Evolutionary conservation across 352 stramenopile genomes (phyloP).

Genomic region (Phytophthora agathidicida): DNA sequence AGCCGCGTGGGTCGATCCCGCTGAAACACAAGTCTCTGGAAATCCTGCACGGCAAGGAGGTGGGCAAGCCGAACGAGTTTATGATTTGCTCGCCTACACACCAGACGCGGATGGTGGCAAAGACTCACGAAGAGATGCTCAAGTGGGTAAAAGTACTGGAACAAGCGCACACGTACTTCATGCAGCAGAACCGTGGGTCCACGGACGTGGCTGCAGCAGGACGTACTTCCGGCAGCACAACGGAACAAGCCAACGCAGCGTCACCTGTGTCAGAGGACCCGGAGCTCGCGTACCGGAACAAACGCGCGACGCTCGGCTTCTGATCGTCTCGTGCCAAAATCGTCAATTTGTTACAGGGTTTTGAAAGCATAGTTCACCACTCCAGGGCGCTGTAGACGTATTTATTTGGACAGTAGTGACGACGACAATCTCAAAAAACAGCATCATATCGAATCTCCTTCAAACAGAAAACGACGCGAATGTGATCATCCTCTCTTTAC

Average conservation of each 20-base stretch:
- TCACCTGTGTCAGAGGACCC: slow-evolving; percentile 30
- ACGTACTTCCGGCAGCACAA: slow-evolving; percentile 27
- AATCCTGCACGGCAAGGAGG: slow-evolving; percentile 70
- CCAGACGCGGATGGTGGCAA: slow-evolving; percentile 77
- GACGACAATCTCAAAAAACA: slow-evolving; percentile 11
- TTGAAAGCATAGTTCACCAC: slow-evolving; percentile 19
- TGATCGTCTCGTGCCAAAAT: slow-evolving; percentile 31
- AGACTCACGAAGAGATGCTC: slow-evolving; percentile 75
- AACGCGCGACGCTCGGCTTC: slow-evolving; percentile 75
- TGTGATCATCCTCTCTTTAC: background rate
- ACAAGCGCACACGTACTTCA: slow-evolving; percentile 56
- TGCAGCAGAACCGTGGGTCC: slow-evolving; percentile 39
- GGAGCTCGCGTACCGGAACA: slow-evolving; percentile 48
- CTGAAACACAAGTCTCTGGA: slow-evolving; percentile 72
- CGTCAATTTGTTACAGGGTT: slow-evolving; percentile 32
- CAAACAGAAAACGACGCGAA: too few species aligned
- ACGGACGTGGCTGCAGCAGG: slow-evolving; percentile 27
- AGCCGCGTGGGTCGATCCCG: slow-evolving; percentile 69
- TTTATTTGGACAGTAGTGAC: slow-evolving; percentile 36
- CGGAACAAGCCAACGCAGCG: slow-evolving; percentile 32
- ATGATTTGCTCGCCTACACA: slow-evolving; percentile 78
- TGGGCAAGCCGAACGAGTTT: slow-evolving; percentile 78
- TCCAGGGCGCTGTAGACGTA: slow-evolving; percentile 34
- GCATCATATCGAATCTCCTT: too few species aligned
- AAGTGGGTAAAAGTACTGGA: slow-evolving; percentile 71